These are phyloP conservation scores for Porpolomopsis calyptriformis DNA, from an alignment of 768 basidiomycete genomes.

Conservation along the genomic window DNA sequence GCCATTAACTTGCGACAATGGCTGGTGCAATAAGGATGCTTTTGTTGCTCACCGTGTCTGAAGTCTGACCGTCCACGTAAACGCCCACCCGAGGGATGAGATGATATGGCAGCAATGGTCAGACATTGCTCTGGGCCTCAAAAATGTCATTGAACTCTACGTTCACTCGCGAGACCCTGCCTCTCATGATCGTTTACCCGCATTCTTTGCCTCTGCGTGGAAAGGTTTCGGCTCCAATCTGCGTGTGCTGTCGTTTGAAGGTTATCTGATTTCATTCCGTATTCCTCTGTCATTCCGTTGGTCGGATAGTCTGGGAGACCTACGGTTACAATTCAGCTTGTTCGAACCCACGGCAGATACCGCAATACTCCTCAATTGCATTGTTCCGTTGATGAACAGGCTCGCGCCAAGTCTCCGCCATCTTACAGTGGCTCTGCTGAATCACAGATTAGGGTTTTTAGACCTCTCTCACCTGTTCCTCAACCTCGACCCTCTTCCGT, in stretches of 20 bases:
- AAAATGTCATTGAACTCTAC: constrained; percentile 23
- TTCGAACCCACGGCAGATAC: constrained; percentile 8
- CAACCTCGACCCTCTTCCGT: constrained; percentile 22
- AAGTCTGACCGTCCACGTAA: background rate
- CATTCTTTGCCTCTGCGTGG: constrained; percentile 31
- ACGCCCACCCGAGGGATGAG: background rate
- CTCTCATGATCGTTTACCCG: constrained; percentile 18
- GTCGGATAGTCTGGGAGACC: constrained; percentile 16
- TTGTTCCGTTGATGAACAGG: constrained; percentile 13
- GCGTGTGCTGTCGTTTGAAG: constrained; percentile 25
- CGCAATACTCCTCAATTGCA: background rate
- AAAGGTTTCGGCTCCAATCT: constrained; percentile 28
- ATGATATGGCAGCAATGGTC: constrained; percentile 17
- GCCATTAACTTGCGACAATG: no score
- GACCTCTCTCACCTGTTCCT: constrained; percentile 33
- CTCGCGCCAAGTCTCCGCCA: constrained; percentile 20
- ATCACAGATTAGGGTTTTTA: constrained; percentile 23
- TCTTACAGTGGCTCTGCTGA: constrained; percentile 21
- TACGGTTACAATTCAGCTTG: constrained; percentile 30
- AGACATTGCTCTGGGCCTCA: constrained; percentile 24
- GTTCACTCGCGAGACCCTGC: constrained; percentile 32
- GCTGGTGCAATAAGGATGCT: no score
- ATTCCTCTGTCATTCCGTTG: constrained; percentile 12
- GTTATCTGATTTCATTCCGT: constrained; percentile 27
- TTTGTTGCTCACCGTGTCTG: no score